phyloP scores from a whole-genome alignment of 495 filamentous ascomycete species.

The Aspergillus coremiiformis region DNA sequence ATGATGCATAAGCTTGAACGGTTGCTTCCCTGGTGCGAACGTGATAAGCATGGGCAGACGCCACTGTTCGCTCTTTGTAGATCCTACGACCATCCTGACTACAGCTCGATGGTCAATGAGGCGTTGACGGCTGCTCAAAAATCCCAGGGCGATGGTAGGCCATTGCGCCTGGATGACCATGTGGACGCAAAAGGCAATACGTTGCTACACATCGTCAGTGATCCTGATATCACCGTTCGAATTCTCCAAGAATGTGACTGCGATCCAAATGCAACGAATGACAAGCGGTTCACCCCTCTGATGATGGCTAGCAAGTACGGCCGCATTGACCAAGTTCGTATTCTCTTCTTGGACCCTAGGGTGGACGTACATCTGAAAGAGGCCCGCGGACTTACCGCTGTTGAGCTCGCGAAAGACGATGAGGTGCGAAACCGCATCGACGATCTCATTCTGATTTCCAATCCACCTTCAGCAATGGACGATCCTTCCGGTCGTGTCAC shows the following conservation, averaged over 20 bases:
- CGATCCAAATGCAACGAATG: constrained; percentile 92
- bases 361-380: constrained; percentile 84
- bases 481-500: constrained; percentile 75
- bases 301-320: constrained; percentile 99
- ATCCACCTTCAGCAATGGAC: constrained; percentile 35
- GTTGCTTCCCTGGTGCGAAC: constrained; percentile 78
- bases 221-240: constrained; percentile 64
- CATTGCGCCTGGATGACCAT: constrained; percentile 87
- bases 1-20: constrained; percentile 67
- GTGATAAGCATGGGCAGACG: constrained; percentile 94
- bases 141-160: constrained; percentile 67
- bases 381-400: constrained; percentile 81
- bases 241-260: constrained; percentile 80
- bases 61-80: constrained; percentile 90
- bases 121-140: constrained; percentile 67
- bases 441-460: constrained; percentile 79
- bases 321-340: constrained; percentile 83
- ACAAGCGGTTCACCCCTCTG: constrained; percentile 87
- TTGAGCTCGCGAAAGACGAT: constrained; percentile 96
- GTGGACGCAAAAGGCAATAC: constrained; percentile 91
- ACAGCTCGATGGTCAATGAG: constrained; percentile 73
- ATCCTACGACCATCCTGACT: constrained; percentile 89
- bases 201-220: constrained; percentile 84
- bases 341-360: constrained; percentile 76
- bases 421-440: constrained; percentile 95